These are phyloP conservation scores for Trametes punicea DNA, from an alignment of 768 basidiomycete species.

Conservation along the genomic window DNA sequence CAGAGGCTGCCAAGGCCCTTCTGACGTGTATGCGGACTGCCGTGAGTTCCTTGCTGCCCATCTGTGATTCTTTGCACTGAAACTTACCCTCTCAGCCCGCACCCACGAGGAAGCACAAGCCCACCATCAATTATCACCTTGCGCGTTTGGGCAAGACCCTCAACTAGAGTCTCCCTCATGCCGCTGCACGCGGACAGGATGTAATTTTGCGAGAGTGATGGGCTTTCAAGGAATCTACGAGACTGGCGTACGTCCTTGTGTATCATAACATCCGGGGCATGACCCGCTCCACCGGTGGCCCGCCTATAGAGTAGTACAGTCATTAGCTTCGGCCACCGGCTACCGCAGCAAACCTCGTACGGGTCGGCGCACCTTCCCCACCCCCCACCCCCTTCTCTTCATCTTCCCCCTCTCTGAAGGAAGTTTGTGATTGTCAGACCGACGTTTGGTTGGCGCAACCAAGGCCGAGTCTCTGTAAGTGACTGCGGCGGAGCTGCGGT, in stretches of 20 bases:
- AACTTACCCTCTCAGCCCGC: constrained; percentile 47
- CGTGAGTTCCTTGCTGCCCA: constrained; percentile 42
- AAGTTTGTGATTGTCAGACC: too few relatives aligned
- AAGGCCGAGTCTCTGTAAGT: too few relatives aligned
- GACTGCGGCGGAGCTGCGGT: neutral
- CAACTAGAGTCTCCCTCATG: constrained; percentile 46
- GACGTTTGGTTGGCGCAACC: too few relatives aligned
- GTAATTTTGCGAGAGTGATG: too few relatives aligned
- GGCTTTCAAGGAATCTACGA: too few relatives aligned
- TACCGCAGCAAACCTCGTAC: too few relatives aligned
- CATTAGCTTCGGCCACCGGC: too few relatives aligned
- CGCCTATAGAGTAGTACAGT: too few relatives aligned
- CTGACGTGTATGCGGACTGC: constrained; percentile 85
- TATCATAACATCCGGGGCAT: neutral
- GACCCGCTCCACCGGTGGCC: too few relatives aligned
- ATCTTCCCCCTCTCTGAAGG: too few relatives aligned
- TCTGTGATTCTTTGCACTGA: constrained; percentile 1
- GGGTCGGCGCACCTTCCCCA: too few relatives aligned
- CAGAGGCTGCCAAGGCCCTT: constrained; percentile 54
- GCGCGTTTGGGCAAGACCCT: constrained; percentile 72
- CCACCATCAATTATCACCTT: constrained; percentile 89
- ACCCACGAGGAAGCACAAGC: constrained; percentile 60
- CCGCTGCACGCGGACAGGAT: neutral
- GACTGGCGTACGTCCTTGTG: constrained; percentile 3
- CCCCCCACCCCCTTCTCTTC: too few relatives aligned